These are phyloP conservation scores for Acacia pycnantha DNA, from an alignment of 331 rosid species.

Conservation along the genomic window DNA sequence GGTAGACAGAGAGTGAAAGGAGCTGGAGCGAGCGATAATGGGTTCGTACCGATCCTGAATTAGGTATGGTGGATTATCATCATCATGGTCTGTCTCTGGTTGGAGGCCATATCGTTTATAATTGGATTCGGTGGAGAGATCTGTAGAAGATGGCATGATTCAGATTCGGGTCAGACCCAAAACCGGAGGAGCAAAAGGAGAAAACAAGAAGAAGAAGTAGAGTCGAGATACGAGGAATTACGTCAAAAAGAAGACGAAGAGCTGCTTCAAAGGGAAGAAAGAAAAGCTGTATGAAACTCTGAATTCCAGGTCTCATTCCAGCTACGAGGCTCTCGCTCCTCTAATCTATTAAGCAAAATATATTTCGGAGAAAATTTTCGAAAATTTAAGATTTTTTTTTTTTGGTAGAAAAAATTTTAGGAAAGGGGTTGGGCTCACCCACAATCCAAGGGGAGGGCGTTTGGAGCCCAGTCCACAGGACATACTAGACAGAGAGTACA, in stretches of 20 bases:
- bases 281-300: neutral
- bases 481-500: too few species aligned
- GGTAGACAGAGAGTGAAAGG: slow-evolving; percentile 42
- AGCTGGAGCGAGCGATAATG: slow-evolving; percentile 27
- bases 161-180: slow-evolving; percentile 27
- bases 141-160: slow-evolving; percentile 32
- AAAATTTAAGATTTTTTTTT: too few species aligned
- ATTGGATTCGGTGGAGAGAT: neutral
- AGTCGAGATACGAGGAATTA: slow-evolving; percentile 4
- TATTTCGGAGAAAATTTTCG: neutral
- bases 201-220: neutral
- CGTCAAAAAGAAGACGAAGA: neutral
- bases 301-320: too few species aligned
- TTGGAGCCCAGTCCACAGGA: too few species aligned
- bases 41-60: slow-evolving; percentile 43
- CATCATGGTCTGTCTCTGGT: neutral
- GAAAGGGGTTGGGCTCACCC: too few species aligned
- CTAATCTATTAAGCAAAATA: neutral
- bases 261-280: neutral
- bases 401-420: too few species aligned
- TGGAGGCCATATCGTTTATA: neutral
- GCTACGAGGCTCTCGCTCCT: neutral
- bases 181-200: neutral
- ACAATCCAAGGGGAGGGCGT: too few species aligned
- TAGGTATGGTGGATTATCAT: neutral